Percentiles rank a stretch among this genome's conserved stretches.
Evolutionary conservation across 768 basidiomycete genomes (phyloP).

Genomic region (Lentinus brumalis): DNA sequence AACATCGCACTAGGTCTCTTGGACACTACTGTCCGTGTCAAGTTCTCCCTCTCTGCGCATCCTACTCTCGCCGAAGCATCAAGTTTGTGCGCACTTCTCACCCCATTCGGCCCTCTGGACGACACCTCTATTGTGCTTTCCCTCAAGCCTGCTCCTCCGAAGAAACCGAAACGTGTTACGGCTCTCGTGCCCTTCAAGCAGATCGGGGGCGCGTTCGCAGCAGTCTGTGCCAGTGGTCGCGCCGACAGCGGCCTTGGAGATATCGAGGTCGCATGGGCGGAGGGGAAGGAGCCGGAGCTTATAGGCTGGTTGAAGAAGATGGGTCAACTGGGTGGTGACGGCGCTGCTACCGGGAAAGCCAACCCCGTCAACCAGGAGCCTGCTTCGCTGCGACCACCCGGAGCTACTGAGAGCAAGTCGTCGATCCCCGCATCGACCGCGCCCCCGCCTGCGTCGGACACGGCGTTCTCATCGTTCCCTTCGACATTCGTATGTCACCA

Average conservation of each 20-base stretch:
- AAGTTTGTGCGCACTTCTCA: slow-evolving; percentile 52
- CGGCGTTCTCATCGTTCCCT: slow-evolving; percentile 66
- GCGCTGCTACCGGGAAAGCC: background rate
- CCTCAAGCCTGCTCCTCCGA: slow-evolving; percentile 55
- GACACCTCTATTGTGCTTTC: slow-evolving; percentile 66
- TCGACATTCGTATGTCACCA: slow-evolving; percentile 48
- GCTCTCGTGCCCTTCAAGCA: slow-evolving; percentile 78
- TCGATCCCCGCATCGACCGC: background rate
- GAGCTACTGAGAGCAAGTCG: background rate
- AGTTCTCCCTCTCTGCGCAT: slow-evolving; percentile 60
- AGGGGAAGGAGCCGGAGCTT: slow-evolving; percentile 72
- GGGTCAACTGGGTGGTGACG: slow-evolving; percentile 18
- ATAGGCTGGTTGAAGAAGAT: slow-evolving; percentile 68
- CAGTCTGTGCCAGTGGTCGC: slow-evolving; percentile 60
- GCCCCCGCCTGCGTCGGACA: slow-evolving; percentile 21
- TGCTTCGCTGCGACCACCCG: background rate
- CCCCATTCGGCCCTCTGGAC: slow-evolving; percentile 66
- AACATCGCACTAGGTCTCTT: slow-evolving; percentile 46
- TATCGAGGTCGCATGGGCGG: slow-evolving; percentile 75
- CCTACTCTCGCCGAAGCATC: slow-evolving; percentile 56
- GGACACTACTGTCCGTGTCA: slow-evolving; percentile 77
- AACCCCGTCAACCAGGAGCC: background rate
- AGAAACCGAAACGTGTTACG: slow-evolving; percentile 64
- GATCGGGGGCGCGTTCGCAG: slow-evolving; percentile 76
- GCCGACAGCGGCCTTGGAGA: slow-evolving; percentile 55